These are phyloP conservation scores for Sanghuangporus sanghuang DNA, from an alignment of 1,284 basidiomycete species.

Conservation along the genomic window DNA sequence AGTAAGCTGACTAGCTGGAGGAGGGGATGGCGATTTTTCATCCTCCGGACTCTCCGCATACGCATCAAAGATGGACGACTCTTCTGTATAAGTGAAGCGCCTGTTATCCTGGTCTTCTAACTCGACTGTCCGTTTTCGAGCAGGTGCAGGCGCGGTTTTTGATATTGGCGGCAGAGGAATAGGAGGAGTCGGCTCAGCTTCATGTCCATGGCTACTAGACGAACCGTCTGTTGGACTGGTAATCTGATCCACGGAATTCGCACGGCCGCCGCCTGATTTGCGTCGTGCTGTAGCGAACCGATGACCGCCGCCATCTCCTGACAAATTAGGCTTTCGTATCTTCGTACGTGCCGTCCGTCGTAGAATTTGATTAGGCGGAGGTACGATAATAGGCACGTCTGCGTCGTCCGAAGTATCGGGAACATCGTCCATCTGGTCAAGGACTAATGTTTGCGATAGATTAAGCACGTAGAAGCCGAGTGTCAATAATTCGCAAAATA, in stretches of 20 bases:
- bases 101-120: conserved; percentile 28
- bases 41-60: conserved; percentile 60
- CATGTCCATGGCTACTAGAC: conserved; percentile 63
- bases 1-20: conserved; percentile 24
- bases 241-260: conserved; percentile 28
- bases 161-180: background rate
- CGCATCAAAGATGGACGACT: conserved; percentile 76
- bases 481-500: conserved; percentile 10
- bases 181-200: conserved; percentile 19
- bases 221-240: conserved; percentile 58
- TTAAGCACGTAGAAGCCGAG: conserved; percentile 11
- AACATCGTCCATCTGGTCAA: conserved; percentile 63
- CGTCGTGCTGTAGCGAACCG: conserved; percentile 63
- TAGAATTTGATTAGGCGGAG: conserved; percentile 83
- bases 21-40: conserved; percentile 33
- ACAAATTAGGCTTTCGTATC: conserved; percentile 83
- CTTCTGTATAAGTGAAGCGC: conserved; percentile 73
- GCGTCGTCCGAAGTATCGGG: conserved; percentile 70
- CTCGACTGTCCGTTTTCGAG: conserved; percentile 8
- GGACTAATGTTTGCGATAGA: conserved; percentile 33
- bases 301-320: conserved; percentile 75
- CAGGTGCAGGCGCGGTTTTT: background rate
- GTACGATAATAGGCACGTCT: conserved; percentile 86
- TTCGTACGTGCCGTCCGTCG: conserved; percentile 91
- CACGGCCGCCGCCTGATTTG: conserved; percentile 31